phyloP scores from a whole-genome alignment of 768 basidiomycete species.

The Rhizopogon vinicolor region DNA sequence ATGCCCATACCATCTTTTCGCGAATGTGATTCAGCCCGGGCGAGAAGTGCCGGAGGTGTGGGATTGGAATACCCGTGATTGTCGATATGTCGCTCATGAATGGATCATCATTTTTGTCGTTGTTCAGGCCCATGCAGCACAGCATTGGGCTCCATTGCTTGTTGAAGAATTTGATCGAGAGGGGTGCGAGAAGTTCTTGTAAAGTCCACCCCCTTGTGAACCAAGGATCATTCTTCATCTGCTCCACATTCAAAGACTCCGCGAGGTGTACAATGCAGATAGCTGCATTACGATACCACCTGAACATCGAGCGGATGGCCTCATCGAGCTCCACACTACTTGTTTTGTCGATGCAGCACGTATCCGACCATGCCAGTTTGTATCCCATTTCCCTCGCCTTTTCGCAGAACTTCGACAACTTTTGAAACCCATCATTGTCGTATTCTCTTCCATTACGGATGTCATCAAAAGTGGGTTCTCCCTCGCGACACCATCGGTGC shows the following conservation, averaged over 20 bases:
- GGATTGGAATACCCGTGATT: not conserved
- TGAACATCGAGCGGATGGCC: constrained; percentile 12
- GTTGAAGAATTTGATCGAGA: not conserved
- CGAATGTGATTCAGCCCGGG: constrained; percentile 3
- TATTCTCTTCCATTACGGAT: constrained; percentile 6
- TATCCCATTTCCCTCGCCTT: not conserved
- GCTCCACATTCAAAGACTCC: not conserved
- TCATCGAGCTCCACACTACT: constrained; percentile 10
- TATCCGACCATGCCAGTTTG: constrained; percentile 7
- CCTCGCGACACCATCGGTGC: constrained; percentile 16
- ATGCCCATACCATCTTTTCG: constrained; percentile 15
- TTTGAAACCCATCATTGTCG: not conserved
- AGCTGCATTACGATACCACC: constrained; percentile 9
- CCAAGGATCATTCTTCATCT: constrained; percentile 6
- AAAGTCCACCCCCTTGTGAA: constrained; percentile 9
- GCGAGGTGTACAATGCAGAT: constrained; percentile 9
- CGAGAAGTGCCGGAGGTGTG: not conserved
- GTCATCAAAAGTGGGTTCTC: constrained; percentile 19
- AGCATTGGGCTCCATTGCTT: not conserved
- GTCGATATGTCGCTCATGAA: not conserved
- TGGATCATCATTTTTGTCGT: not conserved
- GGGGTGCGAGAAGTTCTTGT: not conserved
- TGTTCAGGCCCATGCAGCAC: not conserved
- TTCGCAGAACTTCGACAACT: constrained; percentile 1
- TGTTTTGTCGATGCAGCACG: constrained; percentile 8